A percentile compares a stretch with the other conserved stretches of the same genome.
phyloP scores from a whole-genome alignment of 306 rosid species.

The Echinosophora koreensis region DNA sequence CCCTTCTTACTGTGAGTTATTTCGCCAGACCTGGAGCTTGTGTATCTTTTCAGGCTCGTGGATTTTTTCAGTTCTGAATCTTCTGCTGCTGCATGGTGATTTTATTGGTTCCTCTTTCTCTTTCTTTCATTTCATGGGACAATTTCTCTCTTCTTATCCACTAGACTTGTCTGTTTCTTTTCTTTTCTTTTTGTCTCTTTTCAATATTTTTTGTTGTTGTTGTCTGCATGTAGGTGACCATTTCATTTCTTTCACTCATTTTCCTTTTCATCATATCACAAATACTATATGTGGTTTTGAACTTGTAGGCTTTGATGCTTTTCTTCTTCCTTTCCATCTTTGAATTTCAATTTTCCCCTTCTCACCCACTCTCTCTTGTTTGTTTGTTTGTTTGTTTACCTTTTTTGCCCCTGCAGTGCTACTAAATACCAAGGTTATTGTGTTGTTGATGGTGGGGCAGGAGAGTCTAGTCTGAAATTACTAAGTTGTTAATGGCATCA shows the following conservation, averaged over 20 bases:
- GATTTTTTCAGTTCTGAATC: conserved; percentile 50
- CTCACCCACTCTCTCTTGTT: neutral
- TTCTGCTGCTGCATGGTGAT: conserved; percentile 59
- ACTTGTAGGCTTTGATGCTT: neutral
- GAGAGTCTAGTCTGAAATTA: conserved; percentile 39
- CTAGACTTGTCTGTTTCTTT: conserved; percentile 54
- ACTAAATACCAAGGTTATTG: conserved; percentile 34
- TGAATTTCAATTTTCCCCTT: neutral
- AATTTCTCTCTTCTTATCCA: conserved; percentile 42
- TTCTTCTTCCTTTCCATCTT: neutral
- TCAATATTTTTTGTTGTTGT: conserved; percentile 18
- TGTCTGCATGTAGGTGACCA: conserved; percentile 52
- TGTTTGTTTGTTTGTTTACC: no score
- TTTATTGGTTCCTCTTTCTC: conserved; percentile 32
- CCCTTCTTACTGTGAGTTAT: conserved; percentile 59
- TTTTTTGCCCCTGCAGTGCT: conserved; percentile 41
- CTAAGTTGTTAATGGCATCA: conserved; percentile 68
- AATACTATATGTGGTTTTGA: conserved; percentile 31
- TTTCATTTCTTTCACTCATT: conserved; percentile 33
- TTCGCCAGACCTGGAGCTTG: conserved; percentile 53
- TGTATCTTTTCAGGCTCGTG: conserved; percentile 50
- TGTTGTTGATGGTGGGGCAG: conserved; percentile 49
- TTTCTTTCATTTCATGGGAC: conserved; percentile 38
- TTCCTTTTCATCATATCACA: conserved; percentile 20
- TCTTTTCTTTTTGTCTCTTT: conserved; percentile 39